Base-by-base conservation (phyloP, 1,284 basidiomycete genomes). In the Uromyces viciae-fabae region DNA sequence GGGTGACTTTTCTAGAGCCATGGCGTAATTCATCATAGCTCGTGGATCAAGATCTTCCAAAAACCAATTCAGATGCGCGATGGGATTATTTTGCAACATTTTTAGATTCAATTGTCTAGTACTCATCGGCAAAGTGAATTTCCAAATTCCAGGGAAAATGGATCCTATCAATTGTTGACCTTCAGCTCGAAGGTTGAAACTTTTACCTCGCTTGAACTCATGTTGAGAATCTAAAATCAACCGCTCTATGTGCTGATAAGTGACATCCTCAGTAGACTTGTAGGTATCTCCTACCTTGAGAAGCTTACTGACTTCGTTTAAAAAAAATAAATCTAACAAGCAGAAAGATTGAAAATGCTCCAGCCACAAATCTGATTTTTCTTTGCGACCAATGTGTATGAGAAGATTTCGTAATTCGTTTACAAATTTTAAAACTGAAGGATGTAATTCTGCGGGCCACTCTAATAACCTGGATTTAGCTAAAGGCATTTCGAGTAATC, bases 21-120 rank as follows among this genome's bases (percentile, higher is more conserved):
- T 2, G 38, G 62, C 62, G n/a, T 66, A 66, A 40, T 8, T 25
- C 9, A 42, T 66, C 62, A 66, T 66, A n/a, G n/a, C 62, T n/a
- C 5, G 22, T 9, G 62, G 36, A 42, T 66, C 17, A 22, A 66
- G 15, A 15, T 42, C 62, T 11, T 66, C 36, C 62, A 66, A 66
- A 42, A 66, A 66, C 62, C 62, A 66, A 66, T 40, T 66, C 62
- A 66, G 43, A 31, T 40, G 62, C 40, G 62, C 62, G 36, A 66
- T 66, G 38, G 62, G 62, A 14, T 66, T 66, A 15, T 40, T 40
- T 66, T 1, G 22, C n/a, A 66, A 66, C 8, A 40, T 40, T 4
- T 40, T 33, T 40, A 66, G 19, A 66, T 66, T 40, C 2, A 66
- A 66, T 19, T 66, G 22, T 17, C 31, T 25, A 66, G 40, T 42